Base-by-base conservation (phyloP, 2,329 filamentous ascomycete genomes). In the Venturia oleaginea region DNA sequence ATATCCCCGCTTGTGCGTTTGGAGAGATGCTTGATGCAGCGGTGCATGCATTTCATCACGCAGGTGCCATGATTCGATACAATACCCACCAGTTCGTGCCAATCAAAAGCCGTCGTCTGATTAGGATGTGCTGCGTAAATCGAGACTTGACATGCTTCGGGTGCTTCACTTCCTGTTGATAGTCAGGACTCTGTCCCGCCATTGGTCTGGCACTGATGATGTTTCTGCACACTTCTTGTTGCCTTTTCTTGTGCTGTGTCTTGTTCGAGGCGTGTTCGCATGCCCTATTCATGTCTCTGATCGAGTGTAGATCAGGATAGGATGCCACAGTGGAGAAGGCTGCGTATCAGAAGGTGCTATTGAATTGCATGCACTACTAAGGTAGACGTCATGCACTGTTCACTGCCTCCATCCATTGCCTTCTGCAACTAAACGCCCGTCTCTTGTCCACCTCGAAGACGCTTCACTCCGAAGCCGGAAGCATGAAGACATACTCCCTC, bases 401-500 rank as follows among this genome's bases (percentile, higher is more conserved):
- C 40, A 19, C n/a, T n/a, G 40, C 4, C 6, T 55, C 19, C 27
- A 30, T 27, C 27, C 13, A 17, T 34, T 27, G 51, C 51, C 51
- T 34, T 34, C 15, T 32, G 51, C 51, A 55, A 11, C 24, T 27
- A 54, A 54, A 27, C 48, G 24, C 2, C 48, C 11, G 51, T 17
- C 13, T n/a, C 13, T 34, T 55, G 17, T n/a, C 51, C n/a, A n/a
- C n/a, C n/a, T n/a, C n/a, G n/a, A n/a, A n/a, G n/a, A 32, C 48
- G 46, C 46, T 27, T 63, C 62, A 63, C 46, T 46, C 34, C 65
- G 46, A 37, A 27, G 76, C 76, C 37, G 84, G 83, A 65, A 97
- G 82, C 90, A 97, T 94, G 66, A 97, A 76, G n/a, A 99, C 91
- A 75, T 97, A 99, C 76, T 99, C 94, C 70, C 92, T 85, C 66